Evolutionary conservation across 805 yeast genomes (phyloP).

Genomic region (Sporopachydermia lactativora): DNA sequence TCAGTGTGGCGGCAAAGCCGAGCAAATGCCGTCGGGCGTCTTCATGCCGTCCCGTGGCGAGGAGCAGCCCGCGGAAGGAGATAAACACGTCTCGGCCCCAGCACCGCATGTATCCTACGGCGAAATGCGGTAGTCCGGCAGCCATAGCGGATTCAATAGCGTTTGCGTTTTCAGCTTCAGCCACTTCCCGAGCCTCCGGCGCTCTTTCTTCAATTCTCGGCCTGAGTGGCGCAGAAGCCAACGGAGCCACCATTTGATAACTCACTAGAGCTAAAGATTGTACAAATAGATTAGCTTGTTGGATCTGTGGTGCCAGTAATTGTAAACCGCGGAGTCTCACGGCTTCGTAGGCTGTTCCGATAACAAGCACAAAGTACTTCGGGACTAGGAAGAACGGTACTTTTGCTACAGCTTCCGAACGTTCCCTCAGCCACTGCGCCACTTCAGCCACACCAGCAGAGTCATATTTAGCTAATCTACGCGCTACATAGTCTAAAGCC

Average conservation of each 20-base stretch:
- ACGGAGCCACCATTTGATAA: slow-evolving; percentile 70
- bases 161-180: no score
- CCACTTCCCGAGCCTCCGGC: no score
- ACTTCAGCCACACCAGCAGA: slow-evolving; percentile 39
- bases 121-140: slow-evolving; percentile 93
- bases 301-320: slow-evolving; percentile 38
- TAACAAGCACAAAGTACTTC: slow-evolving; percentile 69
- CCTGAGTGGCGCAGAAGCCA: slow-evolving; percentile 59
- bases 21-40: slow-evolving; percentile 74
- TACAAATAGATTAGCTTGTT: slow-evolving; percentile 53
- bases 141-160: slow-evolving; percentile 67
- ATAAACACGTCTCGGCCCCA: slow-evolving; percentile 98
- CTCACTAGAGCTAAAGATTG: slow-evolving; percentile 72
- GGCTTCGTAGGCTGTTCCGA: slow-evolving; percentile 77
- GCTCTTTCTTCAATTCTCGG: no score
- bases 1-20: slow-evolving; percentile 79
- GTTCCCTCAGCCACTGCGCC: slow-evolving; percentile 50
- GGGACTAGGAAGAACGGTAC: slow-evolving; percentile 79
- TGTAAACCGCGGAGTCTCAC: slow-evolving; percentile 53
- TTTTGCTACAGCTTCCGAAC: slow-evolving; percentile 46
- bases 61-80: slow-evolving; percentile 65
- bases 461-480: slow-evolving; percentile 45
- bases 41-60: slow-evolving; percentile 64
- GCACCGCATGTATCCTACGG: slow-evolving; percentile 84
- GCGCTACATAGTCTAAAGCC: slow-evolving; percentile 70